Evolutionary conservation across 2,329 filamentous ascomycete genomes (phyloP).

Genomic region (Clarireedia monteithiana): DNA sequence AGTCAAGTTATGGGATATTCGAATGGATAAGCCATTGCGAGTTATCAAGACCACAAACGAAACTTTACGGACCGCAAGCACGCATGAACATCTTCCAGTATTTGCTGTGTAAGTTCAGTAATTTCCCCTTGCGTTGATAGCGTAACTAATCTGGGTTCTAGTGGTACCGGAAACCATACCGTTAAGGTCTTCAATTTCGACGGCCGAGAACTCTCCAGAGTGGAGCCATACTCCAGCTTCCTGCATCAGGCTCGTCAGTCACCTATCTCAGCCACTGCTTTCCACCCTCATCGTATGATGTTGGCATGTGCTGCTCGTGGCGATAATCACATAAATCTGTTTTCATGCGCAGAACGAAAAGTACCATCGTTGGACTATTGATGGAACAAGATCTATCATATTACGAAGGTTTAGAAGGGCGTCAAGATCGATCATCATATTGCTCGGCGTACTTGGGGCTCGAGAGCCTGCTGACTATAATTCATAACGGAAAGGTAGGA

Average conservation of each 20-base stretch:
- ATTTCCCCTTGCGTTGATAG: background rate
- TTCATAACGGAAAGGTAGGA: background rate
- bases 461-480: background rate
- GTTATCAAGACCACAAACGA: conserved; percentile 69
- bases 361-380: conserved; percentile 5
- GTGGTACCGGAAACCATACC: conserved; percentile 78
- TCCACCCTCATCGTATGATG: conserved; percentile 91
- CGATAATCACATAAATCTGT: conserved; percentile 86
- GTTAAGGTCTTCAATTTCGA: conserved; percentile 92
- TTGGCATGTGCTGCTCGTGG: conserved; percentile 80
- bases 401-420: background rate
- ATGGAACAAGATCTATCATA: background rate
- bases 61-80: conserved; percentile 75
- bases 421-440: conserved; percentile 5
- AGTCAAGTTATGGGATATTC: conserved; percentile 92
- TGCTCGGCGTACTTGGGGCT: conserved; percentile 8
- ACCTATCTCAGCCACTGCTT: conserved; percentile 82
- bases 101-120: conserved; percentile 73
- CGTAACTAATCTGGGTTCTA: conserved; percentile 32
- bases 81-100: conserved; percentile 93
- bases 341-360: conserved; percentile 52
- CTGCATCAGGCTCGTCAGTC: conserved; percentile 71
- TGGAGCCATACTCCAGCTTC: conserved; percentile 88
- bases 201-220: conserved; percentile 67
- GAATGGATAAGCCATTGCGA: conserved; percentile 71